Base-by-base conservation (phyloP, 1,139 yeast genomes). In the Trichomonascaceae sp. region DNA sequence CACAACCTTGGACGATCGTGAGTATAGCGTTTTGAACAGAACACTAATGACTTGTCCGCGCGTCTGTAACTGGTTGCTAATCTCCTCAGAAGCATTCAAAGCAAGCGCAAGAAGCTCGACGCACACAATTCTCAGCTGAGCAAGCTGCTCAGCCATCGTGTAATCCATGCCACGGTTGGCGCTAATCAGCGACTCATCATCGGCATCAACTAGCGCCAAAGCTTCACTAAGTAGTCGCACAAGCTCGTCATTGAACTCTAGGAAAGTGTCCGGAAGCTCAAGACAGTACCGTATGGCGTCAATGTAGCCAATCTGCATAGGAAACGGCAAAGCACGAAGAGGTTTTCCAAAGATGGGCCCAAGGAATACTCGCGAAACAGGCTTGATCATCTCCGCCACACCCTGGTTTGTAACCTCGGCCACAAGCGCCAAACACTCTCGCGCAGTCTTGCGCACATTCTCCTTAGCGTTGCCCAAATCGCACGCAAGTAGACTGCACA, bases 331-430 rank as follows among this genome's bases (percentile, higher is more conserved):
- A 0, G 98, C 98, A 42, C 99, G 68, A 40, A 92, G 61, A 1
- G 99, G 99, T 51, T 92, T 92, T 4, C 95, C 94, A 61, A 89
- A 92, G 28, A 92, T 89, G 5, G 98, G 98, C 1, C 93, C 82
- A 32, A 92, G 60, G 29, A 92, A 63, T 30, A 87, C 71, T 29
- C 74, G 78, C 46, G 84, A 82, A 32, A 92, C 85, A 13, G 93
- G 93, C 8, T 74, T 73, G 56, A 92, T 75, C 43, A 92, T 69
- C 1, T 76, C 71, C 1, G 89, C 71, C 34, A 85, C 66, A 1
- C 92, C 70, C 16, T 77, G 76, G 1, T 65, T 63, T 0, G 93
- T 76, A 0, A 78, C 71, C 14, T 76, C 77, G 0, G 94, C 73
- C 16, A 92, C 63, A 1, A 72, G 73, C 22, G 63, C 54, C 43